Evolutionary conservation across 768 basidiomycete genomes (phyloP), one percentile per base, ranked within the genome.

Genomic region (Kwoniella pini): DNA sequence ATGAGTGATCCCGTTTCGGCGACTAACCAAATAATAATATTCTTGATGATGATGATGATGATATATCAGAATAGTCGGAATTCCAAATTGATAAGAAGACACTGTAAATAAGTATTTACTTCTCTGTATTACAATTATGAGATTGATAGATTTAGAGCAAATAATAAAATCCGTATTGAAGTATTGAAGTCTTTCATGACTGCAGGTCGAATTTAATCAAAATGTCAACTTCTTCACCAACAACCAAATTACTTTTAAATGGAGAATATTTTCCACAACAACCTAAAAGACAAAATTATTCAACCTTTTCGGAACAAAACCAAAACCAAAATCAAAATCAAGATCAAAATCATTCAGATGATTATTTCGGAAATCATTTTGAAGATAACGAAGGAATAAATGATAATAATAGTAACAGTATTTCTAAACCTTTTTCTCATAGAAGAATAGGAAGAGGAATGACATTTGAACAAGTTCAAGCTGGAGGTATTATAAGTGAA

Each of bases 401-500:
- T 26, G 45, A 26, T 10, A 22, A 15, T 46, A 12, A 9, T 26
- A 46, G 45, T 21, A 9, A 9, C 10, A 50, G 48, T 31, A 50
- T 50, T 10, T 50, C 48, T 15, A 50, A 31, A 33, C 48, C 48
- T 7, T 50, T 50, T 12, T n/a, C 30, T 19, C 48, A 30, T 33
- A 4, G 45, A 22, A 27, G 50, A n/a, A n/a, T n/a, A 10, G 51
- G 58, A 1, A 54, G 51, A 28, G 71, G 66, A 21, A 60, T 72
- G 66, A 70, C 71, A 15, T 50, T 66, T 28, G 68, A 69, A 31
- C 66, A 72, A 49, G 66, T 66, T n/a, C 60, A 68, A 27, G 54
- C 60, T n/a, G 60, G 33, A 13, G 51, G 68, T 6, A 62, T 75
- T 6, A 46, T 75, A 1, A 39, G 45, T 1, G 48, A 62, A 3